Conservation (phyloP, 345 rosid genomes). For the Eutrema heterophyllum region DNA sequence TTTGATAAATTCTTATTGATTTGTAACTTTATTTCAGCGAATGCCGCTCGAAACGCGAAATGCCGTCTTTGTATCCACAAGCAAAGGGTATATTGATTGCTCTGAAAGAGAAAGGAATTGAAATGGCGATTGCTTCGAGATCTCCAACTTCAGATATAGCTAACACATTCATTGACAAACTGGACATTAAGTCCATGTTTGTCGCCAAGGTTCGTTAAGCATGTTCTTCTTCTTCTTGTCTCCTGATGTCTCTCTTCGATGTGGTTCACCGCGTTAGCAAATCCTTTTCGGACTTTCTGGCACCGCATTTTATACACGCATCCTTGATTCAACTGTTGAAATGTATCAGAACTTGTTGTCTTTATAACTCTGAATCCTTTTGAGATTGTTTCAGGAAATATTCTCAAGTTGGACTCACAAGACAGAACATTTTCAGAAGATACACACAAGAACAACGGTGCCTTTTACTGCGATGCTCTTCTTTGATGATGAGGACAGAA, state of each 20-base stretch:
- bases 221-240: not conserved
- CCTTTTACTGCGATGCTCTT: conserved; percentile 71
- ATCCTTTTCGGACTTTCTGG: not conserved
- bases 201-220: conserved; percentile 49
- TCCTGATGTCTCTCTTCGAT: not conserved
- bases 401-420: conserved; percentile 71
- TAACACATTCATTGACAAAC: conserved; percentile 56
- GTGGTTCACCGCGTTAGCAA: not conserved
- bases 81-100: conserved; percentile 62
- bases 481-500: conserved; percentile 76
- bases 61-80: conserved; percentile 77
- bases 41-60: conserved; percentile 59
- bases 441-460: conserved; percentile 60
- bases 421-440: conserved; percentile 80
- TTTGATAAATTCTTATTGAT: not conserved
- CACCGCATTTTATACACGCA: too few relatives aligned
- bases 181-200: conserved; percentile 52
- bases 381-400: conserved; percentile 49
- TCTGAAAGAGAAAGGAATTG: conserved; percentile 65
- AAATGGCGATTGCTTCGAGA: conserved; percentile 75
- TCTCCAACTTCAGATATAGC: conserved; percentile 78
- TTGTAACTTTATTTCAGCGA: conserved; percentile 37
- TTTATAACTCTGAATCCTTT: not conserved
- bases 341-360: not conserved
- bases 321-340: not conserved